Evolutionary conservation across 768 basidiomycete species (phyloP).

Genomic region (Lactarius hengduanensis): DNA sequence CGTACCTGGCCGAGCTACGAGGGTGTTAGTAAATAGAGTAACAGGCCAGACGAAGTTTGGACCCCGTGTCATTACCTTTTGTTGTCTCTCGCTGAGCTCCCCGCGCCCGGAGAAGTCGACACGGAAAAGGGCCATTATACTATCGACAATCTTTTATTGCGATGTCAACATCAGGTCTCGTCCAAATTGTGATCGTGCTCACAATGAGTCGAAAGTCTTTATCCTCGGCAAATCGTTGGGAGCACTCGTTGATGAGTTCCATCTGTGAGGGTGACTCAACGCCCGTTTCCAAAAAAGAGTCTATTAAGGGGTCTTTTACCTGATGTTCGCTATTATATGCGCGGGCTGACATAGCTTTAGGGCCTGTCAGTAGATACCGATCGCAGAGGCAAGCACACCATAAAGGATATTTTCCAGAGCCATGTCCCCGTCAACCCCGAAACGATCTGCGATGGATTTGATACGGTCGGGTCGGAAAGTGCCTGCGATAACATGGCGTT

Average conservation of each 20-base stretch:
- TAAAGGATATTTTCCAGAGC: slow-evolving; percentile 91
- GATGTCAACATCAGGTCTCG: neutral
- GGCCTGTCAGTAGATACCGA: neutral
- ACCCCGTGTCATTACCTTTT: slow-evolving; percentile 54
- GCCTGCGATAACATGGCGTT: slow-evolving; percentile 43
- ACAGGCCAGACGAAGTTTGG: neutral
- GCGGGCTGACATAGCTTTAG: slow-evolving; percentile 52
- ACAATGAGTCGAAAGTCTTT: slow-evolving; percentile 78
- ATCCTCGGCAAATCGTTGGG: slow-evolving; percentile 84
- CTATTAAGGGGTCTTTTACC: slow-evolving; percentile 39
- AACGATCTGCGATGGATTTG: slow-evolving; percentile 85
- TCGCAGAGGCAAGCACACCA: slow-evolving; percentile 42
- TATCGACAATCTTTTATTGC: slow-evolving; percentile 76
- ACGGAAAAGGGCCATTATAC: slow-evolving; percentile 95
- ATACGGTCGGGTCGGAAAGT: slow-evolving; percentile 95
- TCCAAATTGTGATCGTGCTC: slow-evolving; percentile 3
- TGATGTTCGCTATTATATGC: slow-evolving; percentile 94
- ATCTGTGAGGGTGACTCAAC: slow-evolving; percentile 48
- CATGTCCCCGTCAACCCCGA: slow-evolving; percentile 88
- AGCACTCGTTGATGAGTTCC: slow-evolving; percentile 90
- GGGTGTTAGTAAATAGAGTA: slow-evolving; percentile 21
- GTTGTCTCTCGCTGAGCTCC: slow-evolving; percentile 91
- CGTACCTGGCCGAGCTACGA: slow-evolving; percentile 76
- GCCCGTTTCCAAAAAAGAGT: slow-evolving; percentile 11
- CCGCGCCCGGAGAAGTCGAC: slow-evolving; percentile 93